Base-by-base conservation (phyloP, 78 protist species). In the Capsaspora owczarzaki region DNA sequence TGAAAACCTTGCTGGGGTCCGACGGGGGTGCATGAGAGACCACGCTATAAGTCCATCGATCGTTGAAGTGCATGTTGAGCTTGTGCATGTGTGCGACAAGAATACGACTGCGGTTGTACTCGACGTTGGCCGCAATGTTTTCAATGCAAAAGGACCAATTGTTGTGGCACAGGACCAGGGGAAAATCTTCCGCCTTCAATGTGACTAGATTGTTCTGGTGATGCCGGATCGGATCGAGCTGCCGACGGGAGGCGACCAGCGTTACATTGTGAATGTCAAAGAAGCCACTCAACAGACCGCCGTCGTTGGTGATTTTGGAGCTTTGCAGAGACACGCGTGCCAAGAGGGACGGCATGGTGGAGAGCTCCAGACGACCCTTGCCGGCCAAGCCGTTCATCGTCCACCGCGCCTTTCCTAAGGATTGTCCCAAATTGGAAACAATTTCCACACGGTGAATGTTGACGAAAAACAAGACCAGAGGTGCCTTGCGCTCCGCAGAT, bases 141-240 rank as follows among this genome's bases (percentile, higher is more conserved):
- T 75, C 79, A 22, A 75, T 25, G 40, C 79, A 22, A 8, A 75
- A 8, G 22, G 61, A 14, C 19, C 37, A 41, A 16, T 35, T 31
- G 79, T 75, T 33, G 41, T 43, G 79, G n/a, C 79, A 75, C 40
- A 31, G 74, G n/a, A 31, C 23, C n/a, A n/a, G n/a, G n/a, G n/a
- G n/a, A n/a, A n/a, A n/a, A n/a, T n/a, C n/a, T n/a, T n/a, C n/a
- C n/a, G n/a, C n/a, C n/a, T n/a, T n/a, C n/a, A n/a, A n/a, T n/a
- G n/a, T n/a, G n/a, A n/a, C n/a, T n/a, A n/a, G n/a, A n/a, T n/a
- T n/a, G n/a, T n/a, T n/a, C n/a, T n/a, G n/a, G n/a, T n/a, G n/a
- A n/a, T n/a, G n/a, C n/a, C n/a, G n/a, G n/a, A n/a, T n/a, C n/a
- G n/a, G n/a, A 29, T 40, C 68, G 42, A 0, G 79, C 60, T 46